Evolutionary conservation across 306 rosid species (phyloP).

Genomic region (Morella rubra): DNA sequence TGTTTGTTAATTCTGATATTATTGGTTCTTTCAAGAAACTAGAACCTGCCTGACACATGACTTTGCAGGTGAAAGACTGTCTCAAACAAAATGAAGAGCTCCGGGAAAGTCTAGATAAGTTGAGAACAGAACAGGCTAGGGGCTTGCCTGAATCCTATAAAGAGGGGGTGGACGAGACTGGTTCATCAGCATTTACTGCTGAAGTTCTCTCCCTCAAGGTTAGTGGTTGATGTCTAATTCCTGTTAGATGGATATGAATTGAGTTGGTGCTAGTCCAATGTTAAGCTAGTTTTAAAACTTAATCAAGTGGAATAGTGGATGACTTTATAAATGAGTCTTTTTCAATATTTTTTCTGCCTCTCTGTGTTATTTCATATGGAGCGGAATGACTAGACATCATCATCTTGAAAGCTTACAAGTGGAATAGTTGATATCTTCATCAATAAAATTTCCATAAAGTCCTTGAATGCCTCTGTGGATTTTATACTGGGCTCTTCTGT

Average conservation of each 20-base stretch:
- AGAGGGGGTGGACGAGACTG: slow-evolving; percentile 35
- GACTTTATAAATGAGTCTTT: too few relatives aligned
- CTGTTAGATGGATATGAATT: slow-evolving; percentile 17
- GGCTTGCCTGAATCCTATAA: slow-evolving; percentile 39
- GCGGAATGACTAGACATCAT: too few relatives aligned
- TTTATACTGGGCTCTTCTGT: not conserved
- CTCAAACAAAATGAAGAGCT: slow-evolving; percentile 91
- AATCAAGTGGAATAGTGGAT: too few relatives aligned
- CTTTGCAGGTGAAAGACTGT: slow-evolving; percentile 81
- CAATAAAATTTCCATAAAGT: too few relatives aligned
- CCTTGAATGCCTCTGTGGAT: not conserved
- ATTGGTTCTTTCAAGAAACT: not conserved
- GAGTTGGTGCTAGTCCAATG: slow-evolving; percentile 6
- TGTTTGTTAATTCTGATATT: slow-evolving; percentile 6
- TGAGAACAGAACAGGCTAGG: slow-evolving; percentile 68
- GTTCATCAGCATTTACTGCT: slow-evolving; percentile 43
- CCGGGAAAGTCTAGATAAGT: slow-evolving; percentile 57
- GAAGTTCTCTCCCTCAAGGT: slow-evolving; percentile 82
- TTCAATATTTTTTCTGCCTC: too few relatives aligned
- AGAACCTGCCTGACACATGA: slow-evolving; percentile 17
- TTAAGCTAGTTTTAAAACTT: too few relatives aligned
- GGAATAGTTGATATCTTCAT: too few relatives aligned
- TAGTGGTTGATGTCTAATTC: slow-evolving; percentile 27
- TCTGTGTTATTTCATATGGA: too few relatives aligned
- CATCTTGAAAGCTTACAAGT: too few relatives aligned